Evolutionary conservation across 257 asterid genomes (phyloP), one percentile per base, ranked within the genome.

Genomic region (Forsythia viridissima): DNA sequence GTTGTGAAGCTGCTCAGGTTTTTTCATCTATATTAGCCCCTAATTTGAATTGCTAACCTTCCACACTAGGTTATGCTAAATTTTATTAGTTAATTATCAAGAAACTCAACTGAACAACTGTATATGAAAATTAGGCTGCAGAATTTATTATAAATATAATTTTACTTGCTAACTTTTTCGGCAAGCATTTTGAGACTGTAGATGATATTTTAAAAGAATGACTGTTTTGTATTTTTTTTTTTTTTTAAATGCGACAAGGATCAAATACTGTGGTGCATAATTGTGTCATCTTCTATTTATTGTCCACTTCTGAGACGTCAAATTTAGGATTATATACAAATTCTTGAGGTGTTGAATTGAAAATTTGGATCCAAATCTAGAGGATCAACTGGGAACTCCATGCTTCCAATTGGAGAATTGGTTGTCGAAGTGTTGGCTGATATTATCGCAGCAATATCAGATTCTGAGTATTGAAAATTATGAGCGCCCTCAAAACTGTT

Each of bases 401-500:
- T 16, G 24, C 9, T 55, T 55, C 11, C 30, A 6, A 55, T 55
- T 4, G 65, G 65, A 55, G 65, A 55, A 55, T 55, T 18, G 24
- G 10, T 55, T 18, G 65, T 55, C 10, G 65, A 55, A 4, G 24
- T 3, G 30, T 55, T 55, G 65, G 65, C 65, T 55, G 65, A 55
- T 18, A 18, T 55, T 37, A 43, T 68, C n/a, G 1, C 5, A 55
- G 44, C 39, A 37, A 18, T 15, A 37, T 79, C 44, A 65, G 65
- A 3, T 40, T 46, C 73, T 6, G 10, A 21, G 40, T 5, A 43
- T 52, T 55, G 24, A 0, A 55, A 80, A 55, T 9, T 57, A 40
- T 74, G 77, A 61, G 44, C 59, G 2, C 70, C 80, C 42, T 79
- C 79, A 15, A 51, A 78, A 78, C 21, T 55, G 65, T 40, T 71